Percentiles rank a stretch among this genome's conserved stretches.
These are phyloP conservation scores for Puccinellia tenuiflora DNA, from an alignment of 176 grass and related monocot species.

Conservation along the genomic window DNA sequence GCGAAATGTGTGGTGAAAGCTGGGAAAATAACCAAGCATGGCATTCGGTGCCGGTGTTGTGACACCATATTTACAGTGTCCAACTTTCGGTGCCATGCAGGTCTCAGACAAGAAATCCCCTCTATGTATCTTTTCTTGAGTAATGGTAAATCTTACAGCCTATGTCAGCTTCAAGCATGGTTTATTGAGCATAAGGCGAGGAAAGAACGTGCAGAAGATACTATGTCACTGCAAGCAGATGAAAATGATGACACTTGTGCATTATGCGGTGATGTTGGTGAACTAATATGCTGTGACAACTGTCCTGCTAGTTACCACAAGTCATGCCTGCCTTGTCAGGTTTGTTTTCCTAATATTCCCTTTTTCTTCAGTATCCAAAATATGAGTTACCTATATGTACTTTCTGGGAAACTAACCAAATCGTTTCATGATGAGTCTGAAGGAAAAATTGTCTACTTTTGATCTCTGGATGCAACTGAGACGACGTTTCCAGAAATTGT, in stretches of 20 bases:
- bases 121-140: constrained; percentile 78
- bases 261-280: constrained; percentile 79
- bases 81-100: constrained; percentile 64
- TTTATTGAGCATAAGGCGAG: constrained; percentile 63
- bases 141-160: constrained; percentile 66
- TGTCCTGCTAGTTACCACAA: constrained; percentile 83
- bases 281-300: constrained; percentile 93
- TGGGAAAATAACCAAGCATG: constrained; percentile 58
- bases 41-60: constrained; percentile 75
- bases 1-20: constrained; percentile 51
- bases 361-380: constrained; percentile 9
- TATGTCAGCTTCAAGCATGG: constrained; percentile 87
- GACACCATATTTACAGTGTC: constrained; percentile 51
- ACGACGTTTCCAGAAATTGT: background rate
- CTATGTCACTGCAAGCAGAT: constrained; percentile 40
- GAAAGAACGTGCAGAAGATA: constrained; percentile 45
- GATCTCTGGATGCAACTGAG: constrained; percentile 11
- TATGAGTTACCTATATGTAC: background rate
- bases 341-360: constrained; percentile 27
- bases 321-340: constrained; percentile 71
- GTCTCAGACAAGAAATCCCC: constrained; percentile 29
- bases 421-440: background rate
- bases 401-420: background rate
- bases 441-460: background rate
- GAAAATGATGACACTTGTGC: constrained; percentile 77